A percentile compares a stretch with the other conserved stretches of the same genome.
phyloP scores from a whole-genome alignment of 1,139 yeast species.

The Suhomyces terraborum region DNA sequence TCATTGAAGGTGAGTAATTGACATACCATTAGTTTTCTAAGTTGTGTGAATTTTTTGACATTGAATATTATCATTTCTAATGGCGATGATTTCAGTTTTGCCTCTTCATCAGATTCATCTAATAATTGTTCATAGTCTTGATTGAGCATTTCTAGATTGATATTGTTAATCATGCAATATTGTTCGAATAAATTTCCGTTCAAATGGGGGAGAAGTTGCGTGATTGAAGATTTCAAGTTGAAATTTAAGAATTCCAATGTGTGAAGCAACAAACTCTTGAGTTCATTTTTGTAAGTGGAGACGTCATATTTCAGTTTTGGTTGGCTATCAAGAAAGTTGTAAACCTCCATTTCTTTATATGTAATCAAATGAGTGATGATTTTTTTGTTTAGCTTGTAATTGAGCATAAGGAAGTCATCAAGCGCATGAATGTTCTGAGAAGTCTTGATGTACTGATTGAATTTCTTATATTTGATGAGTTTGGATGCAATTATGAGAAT shows the following conservation, averaged over 20 bases:
- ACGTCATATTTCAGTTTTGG: slow-evolving; percentile 1
- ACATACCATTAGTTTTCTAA: slow-evolving; percentile 43
- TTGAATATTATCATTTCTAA: slow-evolving; percentile 18
- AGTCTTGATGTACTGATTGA: slow-evolving; percentile 28
- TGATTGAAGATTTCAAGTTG: slow-evolving; percentile 33
- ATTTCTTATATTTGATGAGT: slow-evolving; percentile 31
- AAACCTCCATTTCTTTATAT: slow-evolving; percentile 36
- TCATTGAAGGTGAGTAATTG: slow-evolving; percentile 44
- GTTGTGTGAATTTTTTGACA: slow-evolving; percentile 37
- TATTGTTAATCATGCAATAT: slow-evolving; percentile 41
- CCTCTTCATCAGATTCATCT: slow-evolving; percentile 13
- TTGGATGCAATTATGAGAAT: slow-evolving; percentile 35
- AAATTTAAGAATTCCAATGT: slow-evolving; percentile 32
- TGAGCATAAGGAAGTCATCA: slow-evolving; percentile 36
- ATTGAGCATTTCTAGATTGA: slow-evolving; percentile 25
- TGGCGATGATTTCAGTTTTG: slow-evolving; percentile 17
- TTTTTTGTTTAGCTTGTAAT: slow-evolving; percentile 42
- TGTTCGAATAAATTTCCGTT: slow-evolving; percentile 46
- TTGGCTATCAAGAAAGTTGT: slow-evolving; percentile 20
- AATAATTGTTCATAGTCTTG: slow-evolving; percentile 14
- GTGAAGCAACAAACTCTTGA: slow-evolving; percentile 13
- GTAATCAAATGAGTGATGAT: slow-evolving; percentile 36
- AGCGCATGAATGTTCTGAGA: slow-evolving; percentile 27
- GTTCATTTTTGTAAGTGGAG: slow-evolving; percentile 11
- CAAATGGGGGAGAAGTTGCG: slow-evolving; percentile 34